These are phyloP conservation scores for Bigelowiella natans DNA, from an alignment of 78 protist species.

Conservation along the genomic window DNA sequence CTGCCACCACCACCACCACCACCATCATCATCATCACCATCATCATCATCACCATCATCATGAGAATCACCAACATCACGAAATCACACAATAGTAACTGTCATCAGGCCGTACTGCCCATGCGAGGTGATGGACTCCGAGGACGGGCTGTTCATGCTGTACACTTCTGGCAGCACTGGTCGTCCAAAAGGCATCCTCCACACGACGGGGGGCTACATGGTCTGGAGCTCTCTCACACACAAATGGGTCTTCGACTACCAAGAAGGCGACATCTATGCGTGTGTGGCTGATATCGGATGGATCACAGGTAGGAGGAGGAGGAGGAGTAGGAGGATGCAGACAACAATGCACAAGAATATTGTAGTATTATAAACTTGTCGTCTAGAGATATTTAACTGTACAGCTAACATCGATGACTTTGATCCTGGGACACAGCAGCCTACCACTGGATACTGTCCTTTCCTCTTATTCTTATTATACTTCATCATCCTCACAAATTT, in stretches of 20 bases:
- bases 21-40: slow-evolving; percentile 8
- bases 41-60: slow-evolving; percentile 11
- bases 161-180: slow-evolving; percentile 90
- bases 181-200: slow-evolving; percentile 85
- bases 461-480: too few species aligned
- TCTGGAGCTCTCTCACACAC: slow-evolving; percentile 1
- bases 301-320: slow-evolving; percentile 77
- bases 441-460: too few species aligned
- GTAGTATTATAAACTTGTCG: too few species aligned
- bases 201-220: slow-evolving; percentile 75
- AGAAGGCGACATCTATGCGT: slow-evolving; percentile 74
- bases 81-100: too few species aligned
- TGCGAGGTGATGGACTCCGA: slow-evolving; percentile 63
- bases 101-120: slow-evolving; percentile 34
- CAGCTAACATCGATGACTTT: too few species aligned
- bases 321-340: too few species aligned
- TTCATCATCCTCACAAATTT: too few species aligned
- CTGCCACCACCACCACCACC: background rate
- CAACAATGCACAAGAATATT: too few species aligned
- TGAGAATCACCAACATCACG: background rate
- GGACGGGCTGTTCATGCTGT: slow-evolving; percentile 83
- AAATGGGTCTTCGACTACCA: slow-evolving; percentile 74
- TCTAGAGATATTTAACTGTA: too few species aligned
- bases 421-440: too few species aligned
- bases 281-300: slow-evolving; percentile 90